Conservation (phyloP, 148 eudicot species). For the Cornus kousa region DNA sequence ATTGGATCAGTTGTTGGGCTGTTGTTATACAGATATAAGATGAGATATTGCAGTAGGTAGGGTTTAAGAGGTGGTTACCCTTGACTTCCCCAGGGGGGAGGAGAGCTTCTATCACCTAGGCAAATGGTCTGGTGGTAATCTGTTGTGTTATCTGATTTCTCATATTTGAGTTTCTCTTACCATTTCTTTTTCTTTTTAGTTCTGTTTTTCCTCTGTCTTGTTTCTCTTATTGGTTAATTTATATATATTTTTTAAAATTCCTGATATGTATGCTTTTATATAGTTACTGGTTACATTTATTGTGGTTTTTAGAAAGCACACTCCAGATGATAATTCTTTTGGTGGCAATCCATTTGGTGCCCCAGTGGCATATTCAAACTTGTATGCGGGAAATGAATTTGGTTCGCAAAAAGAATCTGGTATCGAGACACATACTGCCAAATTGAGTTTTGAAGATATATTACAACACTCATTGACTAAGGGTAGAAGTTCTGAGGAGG, state of each 20-base stretch:
- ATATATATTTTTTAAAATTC: not conserved
- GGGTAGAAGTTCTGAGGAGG: slow-evolving; percentile 34
- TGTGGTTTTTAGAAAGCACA: slow-evolving; percentile 27
- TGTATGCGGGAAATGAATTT: slow-evolving; percentile 27
- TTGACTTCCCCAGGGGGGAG: too few relatives aligned
- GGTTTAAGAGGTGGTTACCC: not conserved
- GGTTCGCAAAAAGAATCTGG: slow-evolving; percentile 36
- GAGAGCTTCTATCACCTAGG: too few relatives aligned
- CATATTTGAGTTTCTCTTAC: slow-evolving; percentile 15
- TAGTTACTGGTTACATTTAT: slow-evolving; percentile 8
- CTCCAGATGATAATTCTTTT: slow-evolving; percentile 29
- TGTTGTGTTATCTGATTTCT: slow-evolving; percentile 2
- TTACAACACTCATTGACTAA: slow-evolving; percentile 14
- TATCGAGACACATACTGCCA: slow-evolving; percentile 19
- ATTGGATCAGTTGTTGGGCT: too few relatives aligned
- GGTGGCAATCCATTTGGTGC: slow-evolving; percentile 25
- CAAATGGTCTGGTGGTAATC: not conserved
- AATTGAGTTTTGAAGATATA: slow-evolving; percentile 36
- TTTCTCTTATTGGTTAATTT: slow-evolving; percentile 7
- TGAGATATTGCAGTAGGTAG: too few relatives aligned
- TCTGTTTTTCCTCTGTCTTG: not conserved
- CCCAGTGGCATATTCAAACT: slow-evolving; percentile 27
- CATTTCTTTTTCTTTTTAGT: not conserved
- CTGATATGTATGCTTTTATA: not conserved
- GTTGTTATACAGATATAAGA: too few relatives aligned